A percentile compares a stretch with the other conserved stretches of the same genome.
These are phyloP conservation scores for Penicillium occitanis DNA, from an alignment of 2,329 filamentous ascomycete species.

Conservation along the genomic window DNA sequence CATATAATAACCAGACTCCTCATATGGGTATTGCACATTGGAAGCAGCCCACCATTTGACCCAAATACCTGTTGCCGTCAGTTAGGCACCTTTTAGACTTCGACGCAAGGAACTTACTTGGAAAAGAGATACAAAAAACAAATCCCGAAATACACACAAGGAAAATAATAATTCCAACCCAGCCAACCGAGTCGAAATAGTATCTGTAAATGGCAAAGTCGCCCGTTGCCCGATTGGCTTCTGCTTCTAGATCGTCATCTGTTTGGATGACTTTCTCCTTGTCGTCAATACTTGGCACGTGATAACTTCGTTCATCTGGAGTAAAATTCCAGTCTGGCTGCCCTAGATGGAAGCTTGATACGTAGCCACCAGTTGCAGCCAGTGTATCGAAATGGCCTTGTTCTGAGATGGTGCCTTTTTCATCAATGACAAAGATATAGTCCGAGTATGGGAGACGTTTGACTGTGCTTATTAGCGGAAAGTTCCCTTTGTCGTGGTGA, in stretches of 20 bases:
- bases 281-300: constrained; percentile 19
- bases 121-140: constrained; percentile 44
- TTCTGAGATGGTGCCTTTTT: constrained; percentile 41
- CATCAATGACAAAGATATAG: constrained; percentile 43
- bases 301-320: constrained; percentile 21
- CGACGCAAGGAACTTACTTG: constrained; percentile 29
- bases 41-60: constrained; percentile 44
- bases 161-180: constrained; percentile 36
- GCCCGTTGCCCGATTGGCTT: constrained; percentile 37
- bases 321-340: constrained; percentile 35
- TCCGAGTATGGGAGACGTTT: constrained; percentile 46
- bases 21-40: constrained; percentile 37
- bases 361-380: constrained; percentile 40
- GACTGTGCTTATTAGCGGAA: constrained; percentile 23
- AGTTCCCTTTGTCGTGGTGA: no score
- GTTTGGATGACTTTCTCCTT: constrained; percentile 19
- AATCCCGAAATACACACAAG: constrained; percentile 40
- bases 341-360: constrained; percentile 41
- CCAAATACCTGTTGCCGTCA: constrained; percentile 36
- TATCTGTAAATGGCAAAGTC: constrained; percentile 46
- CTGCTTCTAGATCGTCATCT: constrained; percentile 27
- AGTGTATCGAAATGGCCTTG: constrained; percentile 44
- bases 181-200: constrained; percentile 42
- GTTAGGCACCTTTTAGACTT: not conserved
- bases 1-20: constrained; percentile 38